Evolutionary conservation across 2,329 filamentous ascomycete species (phyloP).

Genomic region (Aspergillus pseudonomiae): DNA sequence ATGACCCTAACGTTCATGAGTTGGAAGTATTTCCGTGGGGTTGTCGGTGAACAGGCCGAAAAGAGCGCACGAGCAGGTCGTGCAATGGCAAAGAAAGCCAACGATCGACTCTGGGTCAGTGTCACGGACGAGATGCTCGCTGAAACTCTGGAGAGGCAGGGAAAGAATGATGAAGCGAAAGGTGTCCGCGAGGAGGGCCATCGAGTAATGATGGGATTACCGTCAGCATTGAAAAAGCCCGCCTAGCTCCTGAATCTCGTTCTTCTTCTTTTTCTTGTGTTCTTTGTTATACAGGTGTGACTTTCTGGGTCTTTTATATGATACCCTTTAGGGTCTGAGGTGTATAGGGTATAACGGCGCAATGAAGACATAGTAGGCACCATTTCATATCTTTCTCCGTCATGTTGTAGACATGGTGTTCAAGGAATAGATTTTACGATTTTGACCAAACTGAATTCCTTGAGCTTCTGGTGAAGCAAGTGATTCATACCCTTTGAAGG

Average conservation of each 20-base stretch:
- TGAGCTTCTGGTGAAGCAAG: background rate
- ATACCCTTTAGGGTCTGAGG: slow-evolving; percentile 34
- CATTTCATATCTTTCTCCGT: background rate
- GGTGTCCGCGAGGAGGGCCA: slow-evolving; percentile 50
- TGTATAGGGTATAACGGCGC: slow-evolving; percentile 24
- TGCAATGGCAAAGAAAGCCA: slow-evolving; percentile 69
- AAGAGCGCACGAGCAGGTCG: slow-evolving; percentile 74
- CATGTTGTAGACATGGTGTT: background rate
- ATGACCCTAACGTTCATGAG: slow-evolving; percentile 87
- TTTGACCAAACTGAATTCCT: background rate
- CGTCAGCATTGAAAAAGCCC: slow-evolving; percentile 38
- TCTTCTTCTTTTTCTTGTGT: slow-evolving; percentile 4
- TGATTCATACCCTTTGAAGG: background rate
- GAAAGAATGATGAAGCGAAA: slow-evolving; percentile 59
- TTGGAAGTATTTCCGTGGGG: slow-evolving; percentile 76
- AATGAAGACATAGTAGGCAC: slow-evolving; percentile 6
- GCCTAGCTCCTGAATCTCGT: slow-evolving; percentile 16
- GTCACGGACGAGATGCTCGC: slow-evolving; percentile 79
- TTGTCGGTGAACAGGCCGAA: slow-evolving; percentile 77
- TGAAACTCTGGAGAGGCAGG: slow-evolving; percentile 73
- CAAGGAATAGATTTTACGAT: background rate
- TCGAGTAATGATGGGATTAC: slow-evolving; percentile 41
- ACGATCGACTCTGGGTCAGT: slow-evolving; percentile 75
- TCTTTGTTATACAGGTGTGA: slow-evolving; percentile 6
- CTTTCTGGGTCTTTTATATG: slow-evolving; percentile 26